Evolutionary conservation across 768 basidiomycete genomes (phyloP).

Genomic region (Neoboletus subvelutipes): DNA sequence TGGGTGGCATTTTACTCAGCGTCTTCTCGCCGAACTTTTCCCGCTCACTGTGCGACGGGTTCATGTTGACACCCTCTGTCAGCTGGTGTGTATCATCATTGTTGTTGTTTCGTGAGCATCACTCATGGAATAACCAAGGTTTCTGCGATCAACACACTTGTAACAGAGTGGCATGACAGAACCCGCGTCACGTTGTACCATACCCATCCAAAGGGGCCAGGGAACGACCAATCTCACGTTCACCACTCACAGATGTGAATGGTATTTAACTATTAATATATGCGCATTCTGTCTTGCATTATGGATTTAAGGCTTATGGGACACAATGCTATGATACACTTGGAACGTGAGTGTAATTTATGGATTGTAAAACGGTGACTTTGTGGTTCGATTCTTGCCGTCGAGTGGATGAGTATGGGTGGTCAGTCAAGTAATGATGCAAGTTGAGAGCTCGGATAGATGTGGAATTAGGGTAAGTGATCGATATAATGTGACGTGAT

Average conservation of each 20-base stretch:
- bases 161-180: constrained; percentile 7
- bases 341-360: constrained; percentile 18
- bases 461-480: constrained; percentile 39
- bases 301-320: constrained; percentile 8
- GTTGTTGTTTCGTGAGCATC: neutral
- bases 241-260: constrained; percentile 3
- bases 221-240: neutral
- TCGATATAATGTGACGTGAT: constrained; percentile 74
- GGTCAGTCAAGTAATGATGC: constrained; percentile 7
- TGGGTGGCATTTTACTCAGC: constrained; percentile 14
- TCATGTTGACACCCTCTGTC: constrained; percentile 14
- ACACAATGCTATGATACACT: constrained; percentile 28
- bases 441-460: neutral
- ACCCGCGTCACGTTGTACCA: constrained; percentile 7
- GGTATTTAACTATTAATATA: constrained; percentile 1
- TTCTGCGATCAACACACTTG: constrained; percentile 10
- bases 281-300: constrained; percentile 8
- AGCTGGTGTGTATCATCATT: constrained; percentile 13
- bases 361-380: constrained; percentile 7
- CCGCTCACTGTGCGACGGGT: constrained; percentile 2
- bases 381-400: constrained; percentile 6
- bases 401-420: constrained; percentile 12
- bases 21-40: constrained; percentile 9
- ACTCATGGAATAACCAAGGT: constrained; percentile 13
- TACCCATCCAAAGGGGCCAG: neutral